Evolutionary conservation across 768 basidiomycete genomes (phyloP).

Genomic region (Hygrophoropsis aurantiaca): DNA sequence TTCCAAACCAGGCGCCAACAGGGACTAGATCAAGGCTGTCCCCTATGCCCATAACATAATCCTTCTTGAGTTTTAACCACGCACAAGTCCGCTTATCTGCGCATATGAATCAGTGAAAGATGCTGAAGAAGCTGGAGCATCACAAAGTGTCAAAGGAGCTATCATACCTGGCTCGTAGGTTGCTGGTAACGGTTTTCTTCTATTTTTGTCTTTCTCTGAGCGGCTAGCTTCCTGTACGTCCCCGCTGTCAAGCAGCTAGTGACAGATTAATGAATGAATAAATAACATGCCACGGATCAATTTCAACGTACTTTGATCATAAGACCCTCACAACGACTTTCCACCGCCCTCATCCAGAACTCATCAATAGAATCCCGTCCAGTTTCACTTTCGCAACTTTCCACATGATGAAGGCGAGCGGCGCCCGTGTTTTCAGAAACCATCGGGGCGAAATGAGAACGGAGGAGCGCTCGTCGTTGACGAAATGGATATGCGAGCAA

Average conservation of each 20-base stretch:
- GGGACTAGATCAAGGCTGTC: slow-evolving; percentile 75
- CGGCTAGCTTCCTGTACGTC: slow-evolving; percentile 34
- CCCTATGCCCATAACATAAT: slow-evolving; percentile 80
- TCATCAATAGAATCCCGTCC: slow-evolving; percentile 63
- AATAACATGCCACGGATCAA: slow-evolving; percentile 8
- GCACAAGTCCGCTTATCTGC: slow-evolving; percentile 79
- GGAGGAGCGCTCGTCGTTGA: slow-evolving; percentile 63
- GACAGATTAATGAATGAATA: slow-evolving; percentile 10
- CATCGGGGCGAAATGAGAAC: slow-evolving; percentile 57
- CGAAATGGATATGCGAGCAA: slow-evolving; percentile 71
- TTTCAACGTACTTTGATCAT: slow-evolving; percentile 75
- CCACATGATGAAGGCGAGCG: slow-evolving; percentile 74
- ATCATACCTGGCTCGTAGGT: slow-evolving; percentile 77
- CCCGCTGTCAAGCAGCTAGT: slow-evolving; percentile 65
- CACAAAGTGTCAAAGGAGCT: slow-evolving; percentile 3
- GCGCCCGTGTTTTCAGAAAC: slow-evolving; percentile 39
- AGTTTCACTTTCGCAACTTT: slow-evolving; percentile 63
- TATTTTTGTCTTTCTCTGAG: slow-evolving; percentile 35
- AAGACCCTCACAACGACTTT: slow-evolving; percentile 84
- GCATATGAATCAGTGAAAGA: not conserved
- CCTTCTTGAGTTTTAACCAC: slow-evolving; percentile 93
- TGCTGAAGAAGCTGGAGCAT: not conserved
- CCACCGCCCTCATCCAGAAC: slow-evolving; percentile 76
- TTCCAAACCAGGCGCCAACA: slow-evolving; percentile 86
- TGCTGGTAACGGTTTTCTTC: slow-evolving; percentile 71